Percentiles rank a stretch among this genome's conserved stretches.
Evolutionary conservation across 768 basidiomycete species (phyloP).

Genomic region (Xerocomellus intermedius): DNA sequence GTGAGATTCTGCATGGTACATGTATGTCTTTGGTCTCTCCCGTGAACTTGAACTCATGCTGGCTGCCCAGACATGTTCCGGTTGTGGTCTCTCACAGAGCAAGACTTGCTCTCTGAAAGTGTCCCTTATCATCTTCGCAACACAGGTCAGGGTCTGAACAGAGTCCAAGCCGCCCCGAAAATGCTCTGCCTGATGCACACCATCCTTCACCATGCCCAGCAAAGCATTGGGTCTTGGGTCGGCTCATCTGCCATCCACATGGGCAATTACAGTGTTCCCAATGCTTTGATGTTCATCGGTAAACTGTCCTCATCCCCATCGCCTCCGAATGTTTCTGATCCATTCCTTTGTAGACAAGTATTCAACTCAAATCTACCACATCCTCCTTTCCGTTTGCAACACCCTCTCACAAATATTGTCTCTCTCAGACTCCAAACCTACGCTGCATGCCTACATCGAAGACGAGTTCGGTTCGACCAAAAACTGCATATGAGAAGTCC

Average conservation of each 20-base stretch:
- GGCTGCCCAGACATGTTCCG: conserved; percentile 74
- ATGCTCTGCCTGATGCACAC: conserved; percentile 89
- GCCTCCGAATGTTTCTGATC: not conserved
- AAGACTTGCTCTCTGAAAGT: conserved; percentile 75
- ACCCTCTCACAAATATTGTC: conserved; percentile 69
- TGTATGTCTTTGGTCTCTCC: conserved; percentile 36
- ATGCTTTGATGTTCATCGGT: conserved; percentile 82
- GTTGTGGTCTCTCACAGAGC: conserved; percentile 78
- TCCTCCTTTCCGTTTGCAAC: conserved; percentile 84
- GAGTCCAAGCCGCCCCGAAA: conserved; percentile 83
- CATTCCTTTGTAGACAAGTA: conserved; percentile 60
- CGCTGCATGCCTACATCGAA: conserved; percentile 72
- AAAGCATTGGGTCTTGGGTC: conserved; percentile 79
- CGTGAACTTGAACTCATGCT: not conserved
- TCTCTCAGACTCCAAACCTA: conserved; percentile 66
- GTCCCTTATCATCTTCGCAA: conserved; percentile 78
- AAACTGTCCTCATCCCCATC: not conserved
- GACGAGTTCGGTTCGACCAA: conserved; percentile 79
- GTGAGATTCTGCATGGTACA: conserved; percentile 82
- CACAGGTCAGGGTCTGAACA: conserved; percentile 88
- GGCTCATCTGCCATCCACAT: conserved; percentile 87
- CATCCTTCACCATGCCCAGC: conserved; percentile 80
- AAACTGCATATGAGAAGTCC: conserved; percentile 64
- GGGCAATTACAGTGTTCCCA: conserved; percentile 69
- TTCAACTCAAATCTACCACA: conserved; percentile 88